Conservation (phyloP, 345 rosid genomes). For the Syzygium aqueum region DNA sequence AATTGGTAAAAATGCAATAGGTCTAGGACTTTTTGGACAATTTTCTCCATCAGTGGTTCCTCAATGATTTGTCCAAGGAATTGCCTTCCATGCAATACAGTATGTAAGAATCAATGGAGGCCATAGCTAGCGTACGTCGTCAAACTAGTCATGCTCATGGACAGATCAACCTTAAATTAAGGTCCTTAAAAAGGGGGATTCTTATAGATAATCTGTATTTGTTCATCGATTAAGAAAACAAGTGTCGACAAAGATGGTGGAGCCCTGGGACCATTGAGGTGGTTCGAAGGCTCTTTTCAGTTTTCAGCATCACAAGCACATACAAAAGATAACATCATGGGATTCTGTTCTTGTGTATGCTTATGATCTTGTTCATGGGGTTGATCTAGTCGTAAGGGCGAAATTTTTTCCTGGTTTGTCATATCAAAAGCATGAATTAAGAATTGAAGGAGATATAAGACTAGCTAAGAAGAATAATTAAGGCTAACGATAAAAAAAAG, state of each 20-base stretch:
- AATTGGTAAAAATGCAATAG: too few relatives aligned
- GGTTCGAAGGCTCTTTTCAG: neutral
- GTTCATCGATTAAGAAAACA: neutral
- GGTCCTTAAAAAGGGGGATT: neutral
- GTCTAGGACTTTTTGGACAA: too few relatives aligned
- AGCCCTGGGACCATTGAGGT: neutral
- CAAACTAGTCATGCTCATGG: neutral
- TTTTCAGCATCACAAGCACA: neutral
- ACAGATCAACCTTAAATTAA: neutral
- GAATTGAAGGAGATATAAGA: neutral
- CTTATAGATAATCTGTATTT: neutral
- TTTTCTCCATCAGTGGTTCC: neutral
- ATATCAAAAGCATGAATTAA: neutral
- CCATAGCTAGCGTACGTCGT: too few relatives aligned
- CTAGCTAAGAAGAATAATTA: neutral
- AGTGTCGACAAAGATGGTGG: neutral
- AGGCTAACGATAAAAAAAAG: neutral
- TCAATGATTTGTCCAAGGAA: neutral
- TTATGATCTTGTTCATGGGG: neutral
- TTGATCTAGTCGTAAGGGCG: neutral
- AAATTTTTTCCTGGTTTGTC: neutral
- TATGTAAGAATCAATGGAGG: too few relatives aligned
- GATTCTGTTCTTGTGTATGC: neutral
- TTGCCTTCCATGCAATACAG: neutral
- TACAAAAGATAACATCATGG: neutral